Percentiles rank a stretch among this genome's conserved stretches.
Evolutionary conservation across 129 eudicot species (phyloP).

Genomic region (Cynara cardunculus): DNA sequence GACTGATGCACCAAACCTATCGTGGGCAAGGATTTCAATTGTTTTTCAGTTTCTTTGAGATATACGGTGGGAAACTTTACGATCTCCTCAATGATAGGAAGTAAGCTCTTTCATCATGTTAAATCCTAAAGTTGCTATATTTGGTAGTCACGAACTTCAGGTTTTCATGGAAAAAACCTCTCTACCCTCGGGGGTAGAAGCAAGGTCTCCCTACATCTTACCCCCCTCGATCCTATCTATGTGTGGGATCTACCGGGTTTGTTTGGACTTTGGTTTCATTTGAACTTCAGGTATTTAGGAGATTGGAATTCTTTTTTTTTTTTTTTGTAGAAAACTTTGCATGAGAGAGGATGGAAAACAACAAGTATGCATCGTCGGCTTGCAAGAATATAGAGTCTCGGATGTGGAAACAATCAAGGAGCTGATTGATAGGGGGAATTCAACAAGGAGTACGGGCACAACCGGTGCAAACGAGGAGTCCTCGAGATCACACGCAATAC

Average conservation of each 20-base stretch:
- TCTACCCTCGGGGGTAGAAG: neutral
- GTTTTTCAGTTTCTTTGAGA: slow-evolving; percentile 73
- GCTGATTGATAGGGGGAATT: slow-evolving; percentile 69
- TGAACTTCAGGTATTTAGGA: neutral
- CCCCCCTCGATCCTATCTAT: too few relatives aligned
- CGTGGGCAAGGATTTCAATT: slow-evolving; percentile 71
- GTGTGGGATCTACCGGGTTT: neutral
- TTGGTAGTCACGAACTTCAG: neutral
- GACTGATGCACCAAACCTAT: slow-evolving; percentile 72
- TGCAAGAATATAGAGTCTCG: slow-evolving; percentile 65
- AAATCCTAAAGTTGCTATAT: neutral
- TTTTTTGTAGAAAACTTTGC: slow-evolving; percentile 57
- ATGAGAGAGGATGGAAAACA: slow-evolving; percentile 83
- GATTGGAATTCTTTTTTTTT: neutral
- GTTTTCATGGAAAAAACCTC: neutral
- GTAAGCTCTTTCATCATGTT: slow-evolving; percentile 27
- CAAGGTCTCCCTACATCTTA: too few relatives aligned
- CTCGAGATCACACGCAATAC: slow-evolving; percentile 81
- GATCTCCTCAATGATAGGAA: slow-evolving; percentile 68
- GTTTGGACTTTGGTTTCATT: neutral
- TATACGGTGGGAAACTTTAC: slow-evolving; percentile 72
- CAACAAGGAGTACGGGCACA: slow-evolving; percentile 78
- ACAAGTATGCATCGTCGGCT: slow-evolving; percentile 82
- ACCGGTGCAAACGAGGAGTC: slow-evolving; percentile 89
- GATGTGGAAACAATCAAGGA: slow-evolving; percentile 73